Percentiles rank a stretch among this genome's conserved stretches.
phyloP scores from a whole-genome alignment of 331 rosid genomes.

The Pyrus hybrid region DNA sequence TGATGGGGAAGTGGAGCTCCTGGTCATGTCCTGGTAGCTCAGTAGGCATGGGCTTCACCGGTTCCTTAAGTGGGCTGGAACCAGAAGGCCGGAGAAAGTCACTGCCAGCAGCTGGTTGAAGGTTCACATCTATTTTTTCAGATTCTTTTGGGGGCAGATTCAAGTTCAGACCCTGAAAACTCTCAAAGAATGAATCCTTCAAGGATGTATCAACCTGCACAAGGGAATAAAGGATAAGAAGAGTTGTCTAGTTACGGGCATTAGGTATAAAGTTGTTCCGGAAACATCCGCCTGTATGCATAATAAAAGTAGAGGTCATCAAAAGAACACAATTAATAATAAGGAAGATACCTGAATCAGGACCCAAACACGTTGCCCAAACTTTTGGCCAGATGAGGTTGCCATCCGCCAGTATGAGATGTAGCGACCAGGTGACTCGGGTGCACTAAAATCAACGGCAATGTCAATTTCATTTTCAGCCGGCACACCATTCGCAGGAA shows the following conservation, averaged over 20 bases:
- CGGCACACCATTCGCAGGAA: slow-evolving; percentile 45
- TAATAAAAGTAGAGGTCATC: neutral
- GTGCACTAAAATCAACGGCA: slow-evolving; percentile 80
- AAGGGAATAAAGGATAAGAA: neutral
- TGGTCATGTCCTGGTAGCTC: neutral
- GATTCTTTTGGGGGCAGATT: slow-evolving; percentile 45
- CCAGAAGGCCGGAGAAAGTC: slow-evolving; percentile 10
- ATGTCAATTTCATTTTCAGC: slow-evolving; percentile 54
- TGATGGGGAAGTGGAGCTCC: slow-evolving; percentile 8
- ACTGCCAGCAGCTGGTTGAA: slow-evolving; percentile 22
- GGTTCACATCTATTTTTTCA: slow-evolving; percentile 34
- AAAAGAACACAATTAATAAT: neutral
- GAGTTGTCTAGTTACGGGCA: neutral
- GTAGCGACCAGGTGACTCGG: slow-evolving; percentile 63
- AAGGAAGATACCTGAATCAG: slow-evolving; percentile 49
- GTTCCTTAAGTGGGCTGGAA: slow-evolving; percentile 4
- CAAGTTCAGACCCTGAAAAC: slow-evolving; percentile 49
- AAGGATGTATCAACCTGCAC: slow-evolving; percentile 63
- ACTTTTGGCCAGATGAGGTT: slow-evolving; percentile 57
- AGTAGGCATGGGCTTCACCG: neutral
- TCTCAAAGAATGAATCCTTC: slow-evolving; percentile 33
- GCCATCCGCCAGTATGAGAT: slow-evolving; percentile 82
- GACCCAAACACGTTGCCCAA: slow-evolving; percentile 97
- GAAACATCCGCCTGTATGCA: slow-evolving; percentile 44
- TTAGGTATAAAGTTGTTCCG: neutral